Percentiles rank a stretch among this genome's conserved stretches.
Conservation (phyloP, 1,284 basidiomycete species). For the Microbotryum silenes-acaulis region DNA sequence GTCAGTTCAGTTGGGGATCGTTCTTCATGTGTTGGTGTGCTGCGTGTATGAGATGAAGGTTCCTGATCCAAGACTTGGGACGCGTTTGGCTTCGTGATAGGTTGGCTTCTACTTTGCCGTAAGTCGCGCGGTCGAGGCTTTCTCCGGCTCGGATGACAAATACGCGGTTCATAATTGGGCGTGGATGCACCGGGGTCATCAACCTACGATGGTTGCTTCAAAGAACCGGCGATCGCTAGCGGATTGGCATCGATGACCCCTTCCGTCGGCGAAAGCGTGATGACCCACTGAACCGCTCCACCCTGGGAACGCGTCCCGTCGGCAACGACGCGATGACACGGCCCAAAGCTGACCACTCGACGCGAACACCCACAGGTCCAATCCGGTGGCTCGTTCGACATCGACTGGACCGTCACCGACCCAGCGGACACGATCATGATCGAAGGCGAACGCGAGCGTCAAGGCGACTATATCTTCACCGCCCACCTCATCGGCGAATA, state of each 20-base stretch:
- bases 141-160: background rate
- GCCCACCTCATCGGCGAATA: conserved; percentile 92
- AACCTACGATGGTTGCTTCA: no score
- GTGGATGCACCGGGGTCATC: no score
- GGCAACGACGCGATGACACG: background rate
- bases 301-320: no score
- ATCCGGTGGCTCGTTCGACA: conserved; percentile 93
- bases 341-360: conserved; percentile 35
- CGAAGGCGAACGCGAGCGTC: conserved; percentile 76
- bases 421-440: conserved; percentile 79
- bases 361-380: conserved; percentile 52
- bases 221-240: no score
- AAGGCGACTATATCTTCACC: conserved; percentile 95
- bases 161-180: background rate
- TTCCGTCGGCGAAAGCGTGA: no score
- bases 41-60: background rate
- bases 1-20: conserved; percentile 48
- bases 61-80: background rate
- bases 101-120: conserved; percentile 42
- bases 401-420: conserved; percentile 88
- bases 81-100: conserved; percentile 8
- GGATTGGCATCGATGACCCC: no score
- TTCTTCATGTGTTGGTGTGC: background rate
- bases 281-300: no score
- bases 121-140: conserved; percentile 42